phyloP scores from a whole-genome alignment of 345 rosid genomes.

The Hevea brasiliensis region DNA sequence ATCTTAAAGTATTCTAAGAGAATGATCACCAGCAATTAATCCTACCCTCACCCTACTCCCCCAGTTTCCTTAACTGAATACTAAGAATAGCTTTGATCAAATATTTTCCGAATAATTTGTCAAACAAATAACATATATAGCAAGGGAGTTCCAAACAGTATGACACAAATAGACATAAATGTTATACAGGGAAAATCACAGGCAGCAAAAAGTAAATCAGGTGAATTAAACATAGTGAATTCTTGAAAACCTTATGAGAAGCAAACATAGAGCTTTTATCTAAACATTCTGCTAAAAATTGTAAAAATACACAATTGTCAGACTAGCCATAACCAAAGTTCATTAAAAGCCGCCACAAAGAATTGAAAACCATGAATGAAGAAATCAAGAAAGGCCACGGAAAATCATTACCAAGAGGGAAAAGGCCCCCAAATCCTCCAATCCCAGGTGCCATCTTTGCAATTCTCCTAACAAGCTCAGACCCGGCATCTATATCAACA shows the following conservation, averaged over 20 bases:
- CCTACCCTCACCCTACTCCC: background rate
- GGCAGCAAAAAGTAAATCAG: background rate
- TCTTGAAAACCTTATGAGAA: background rate
- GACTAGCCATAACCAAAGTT: background rate
- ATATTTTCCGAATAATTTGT: background rate
- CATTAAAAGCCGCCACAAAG: background rate
- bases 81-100: background rate
- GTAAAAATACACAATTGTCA: background rate
- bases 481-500: slow-evolving; percentile 89
- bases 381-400: too few relatives aligned
- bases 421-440: slow-evolving; percentile 94
- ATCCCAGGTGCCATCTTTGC: slow-evolving; percentile 91
- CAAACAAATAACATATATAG: background rate
- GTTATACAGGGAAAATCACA: background rate
- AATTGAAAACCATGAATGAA: background rate
- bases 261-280: background rate
- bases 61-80: background rate
- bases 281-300: background rate
- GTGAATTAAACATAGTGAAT: too few relatives aligned
- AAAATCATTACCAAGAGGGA: slow-evolving; percentile 61
- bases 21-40: background rate
- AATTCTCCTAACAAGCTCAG: slow-evolving; percentile 80
- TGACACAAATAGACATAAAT: too few relatives aligned
- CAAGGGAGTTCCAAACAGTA: background rate
- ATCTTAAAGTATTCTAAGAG: background rate